Evolutionary conservation across 352 stramenopile genomes (phyloP).

Genomic region (Peronospora belbahrii): DNA sequence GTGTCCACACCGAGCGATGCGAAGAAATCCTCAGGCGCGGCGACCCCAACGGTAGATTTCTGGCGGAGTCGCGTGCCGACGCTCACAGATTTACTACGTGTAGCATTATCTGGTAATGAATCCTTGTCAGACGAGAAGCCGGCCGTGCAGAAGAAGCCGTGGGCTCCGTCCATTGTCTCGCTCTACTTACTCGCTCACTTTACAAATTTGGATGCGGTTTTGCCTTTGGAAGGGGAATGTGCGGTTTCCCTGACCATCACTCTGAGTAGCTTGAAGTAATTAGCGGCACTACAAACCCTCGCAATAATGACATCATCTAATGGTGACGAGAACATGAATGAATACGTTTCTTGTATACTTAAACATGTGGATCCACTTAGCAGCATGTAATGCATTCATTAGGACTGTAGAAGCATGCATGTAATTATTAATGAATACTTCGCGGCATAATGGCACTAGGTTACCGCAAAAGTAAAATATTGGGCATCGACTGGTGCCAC

Average conservation of each 20-base stretch:
- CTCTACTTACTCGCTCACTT: not conserved
- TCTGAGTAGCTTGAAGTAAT: constrained; percentile 8
- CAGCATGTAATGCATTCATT: not conserved
- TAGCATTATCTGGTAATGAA: constrained; percentile 2
- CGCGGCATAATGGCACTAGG: too few species aligned
- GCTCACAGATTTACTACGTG: constrained; percentile 36
- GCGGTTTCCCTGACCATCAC: constrained; percentile 12
- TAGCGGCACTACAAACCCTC: constrained; percentile 4
- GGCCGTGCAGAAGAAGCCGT: constrained; percentile 22
- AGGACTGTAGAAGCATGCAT: not conserved
- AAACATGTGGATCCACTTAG: too few species aligned
- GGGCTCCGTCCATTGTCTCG: constrained; percentile 24
- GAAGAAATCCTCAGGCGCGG: constrained; percentile 45
- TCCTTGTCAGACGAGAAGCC: not conserved
- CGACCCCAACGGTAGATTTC: constrained; percentile 28
- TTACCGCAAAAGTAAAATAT: not conserved
- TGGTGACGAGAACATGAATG: too few species aligned
- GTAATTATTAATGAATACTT: too few species aligned
- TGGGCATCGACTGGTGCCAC: not conserved
- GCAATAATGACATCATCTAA: constrained; percentile 4
- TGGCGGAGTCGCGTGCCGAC: constrained; percentile 53
- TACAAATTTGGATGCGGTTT: constrained; percentile 25
- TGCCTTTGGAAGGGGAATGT: constrained; percentile 7
- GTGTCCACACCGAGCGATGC: constrained; percentile 40
- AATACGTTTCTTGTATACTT: too few species aligned